Conservation (phyloP, 1,139 yeast genomes). For the Blastobotrys apis region DNA sequence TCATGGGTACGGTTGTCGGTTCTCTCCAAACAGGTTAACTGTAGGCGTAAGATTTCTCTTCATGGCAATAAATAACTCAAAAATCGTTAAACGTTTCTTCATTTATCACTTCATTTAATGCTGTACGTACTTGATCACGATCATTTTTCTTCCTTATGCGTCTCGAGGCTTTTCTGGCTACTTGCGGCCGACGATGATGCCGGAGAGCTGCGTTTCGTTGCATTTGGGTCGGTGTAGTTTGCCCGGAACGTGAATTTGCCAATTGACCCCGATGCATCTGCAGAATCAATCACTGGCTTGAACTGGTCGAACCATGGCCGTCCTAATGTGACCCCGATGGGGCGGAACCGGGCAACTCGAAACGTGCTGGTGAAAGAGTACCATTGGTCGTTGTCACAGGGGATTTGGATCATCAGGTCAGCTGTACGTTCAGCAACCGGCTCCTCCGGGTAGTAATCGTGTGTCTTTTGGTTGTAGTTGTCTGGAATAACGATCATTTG, state of each 20-base stretch:
- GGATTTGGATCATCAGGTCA: conserved; percentile 7
- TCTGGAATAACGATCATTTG: conserved; percentile 4
- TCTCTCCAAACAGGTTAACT: too few relatives aligned
- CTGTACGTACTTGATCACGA: too few relatives aligned
- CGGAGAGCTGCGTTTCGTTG: too few relatives aligned
- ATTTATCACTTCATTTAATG: too few relatives aligned
- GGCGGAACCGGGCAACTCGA: conserved; percentile 2
- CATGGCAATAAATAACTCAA: too few relatives aligned
- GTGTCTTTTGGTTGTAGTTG: background rate
- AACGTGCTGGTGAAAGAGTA: conserved; percentile 9
- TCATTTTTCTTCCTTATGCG: too few relatives aligned
- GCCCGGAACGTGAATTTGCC: conserved; percentile 5
- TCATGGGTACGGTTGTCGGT: too few relatives aligned
- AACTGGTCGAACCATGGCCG: conserved; percentile 12
- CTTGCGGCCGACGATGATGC: too few relatives aligned
- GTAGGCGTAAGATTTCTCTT: too few relatives aligned
- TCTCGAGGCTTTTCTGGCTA: too few relatives aligned
- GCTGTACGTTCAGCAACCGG: conserved; percentile 2
- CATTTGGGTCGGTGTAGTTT: conserved; percentile 6
- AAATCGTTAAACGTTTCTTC: too few relatives aligned
- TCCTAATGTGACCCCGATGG: conserved; percentile 11
- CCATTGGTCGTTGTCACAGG: conserved; percentile 12
- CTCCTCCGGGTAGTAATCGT: conserved; percentile 1
- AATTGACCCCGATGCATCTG: background rate
- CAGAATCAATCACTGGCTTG: conserved; percentile 3